Base-by-base conservation (phyloP, 345 rosid genomes). In the Zanthoxylum bungeanum region DNA sequence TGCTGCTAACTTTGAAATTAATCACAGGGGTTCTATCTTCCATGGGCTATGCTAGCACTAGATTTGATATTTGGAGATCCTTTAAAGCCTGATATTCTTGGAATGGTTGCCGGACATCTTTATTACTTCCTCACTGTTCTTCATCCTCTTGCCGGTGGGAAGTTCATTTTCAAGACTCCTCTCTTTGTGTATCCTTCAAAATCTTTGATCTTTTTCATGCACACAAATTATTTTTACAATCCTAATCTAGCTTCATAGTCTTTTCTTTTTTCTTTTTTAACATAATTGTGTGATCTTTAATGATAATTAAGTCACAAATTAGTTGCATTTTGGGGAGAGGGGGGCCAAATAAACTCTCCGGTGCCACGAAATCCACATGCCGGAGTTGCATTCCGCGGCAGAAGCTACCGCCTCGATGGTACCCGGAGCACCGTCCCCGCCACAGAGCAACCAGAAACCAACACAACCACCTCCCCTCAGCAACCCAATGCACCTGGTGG, bases 81-180 rank as follows among this genome's bases (percentile, higher is more conserved):
- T 6, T 64, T 93, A 68, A 78, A 25, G 86, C 91, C 93, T 6
- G 91, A 78, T 33, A 79, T 89, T 37, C 80, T 86, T 8, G 91
- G 93, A n/a, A 85, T 89, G 72, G 75, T 86, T 8, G 88, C 85
- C 5, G 93, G 93, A 22, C 93, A 89, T 71, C 67, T 85, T 4
- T 83, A 82, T 56, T 86, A 89, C 71, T 86, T 85, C 72, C 64
- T 89, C 4, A 89, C 93, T 2, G 93, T 85, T 12, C 88, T 89
- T 70, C 83, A 89, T 76, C 93, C 91, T 58, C 93, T 89, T 28
- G 79, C 89, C 9, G 85, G 88, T 56, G 91, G 91, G 9, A 82
- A 71, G 16, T 73, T 65, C 77, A 28, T 80, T 12, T 53, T 85
- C 67, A 86, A 83, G 83, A 86, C 93, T 44, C 93, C 93, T 39